Evolutionary conservation across 1,284 basidiomycete species (phyloP).

Genomic region (Anthracocystis setariae): DNA sequence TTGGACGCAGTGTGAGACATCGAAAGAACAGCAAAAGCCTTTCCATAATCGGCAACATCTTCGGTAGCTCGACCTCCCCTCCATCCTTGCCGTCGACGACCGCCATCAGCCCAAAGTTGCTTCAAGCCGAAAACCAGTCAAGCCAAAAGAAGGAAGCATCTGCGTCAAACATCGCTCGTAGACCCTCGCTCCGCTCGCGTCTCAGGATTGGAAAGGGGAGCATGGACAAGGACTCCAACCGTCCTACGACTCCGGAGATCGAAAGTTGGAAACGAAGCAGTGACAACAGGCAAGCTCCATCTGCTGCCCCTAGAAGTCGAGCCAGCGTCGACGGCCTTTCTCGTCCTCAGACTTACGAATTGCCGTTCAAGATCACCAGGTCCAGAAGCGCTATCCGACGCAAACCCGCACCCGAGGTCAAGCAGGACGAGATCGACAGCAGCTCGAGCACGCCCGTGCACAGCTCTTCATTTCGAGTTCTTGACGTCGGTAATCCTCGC

Average conservation of each 20-base stretch:
- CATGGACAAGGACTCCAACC: constrained; percentile 3
- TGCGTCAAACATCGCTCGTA: constrained; percentile 11
- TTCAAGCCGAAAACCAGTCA: neutral
- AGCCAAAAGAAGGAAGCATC: neutral
- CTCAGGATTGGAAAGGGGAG: constrained; percentile 15
- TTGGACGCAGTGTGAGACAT: constrained; percentile 16
- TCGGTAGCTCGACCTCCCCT: constrained; percentile 21
- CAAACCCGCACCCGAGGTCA: constrained; percentile 38
- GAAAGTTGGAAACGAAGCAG: constrained; percentile 41
- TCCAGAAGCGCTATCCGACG: constrained; percentile 28
- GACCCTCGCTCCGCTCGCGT: constrained; percentile 22
- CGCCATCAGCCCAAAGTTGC: constrained; percentile 6
- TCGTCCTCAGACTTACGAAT: constrained; percentile 11
- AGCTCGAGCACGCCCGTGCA: constrained; percentile 36
- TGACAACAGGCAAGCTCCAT: neutral
- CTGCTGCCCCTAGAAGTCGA: neutral
- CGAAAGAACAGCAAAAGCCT: constrained; percentile 47
- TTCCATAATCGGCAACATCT: constrained; percentile 30
- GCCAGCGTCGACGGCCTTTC: constrained; percentile 22
- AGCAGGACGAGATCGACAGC: constrained; percentile 43
- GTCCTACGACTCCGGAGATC: constrained; percentile 49
- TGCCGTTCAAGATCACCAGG: constrained; percentile 33
- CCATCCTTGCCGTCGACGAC: constrained; percentile 18
- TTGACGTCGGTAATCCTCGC: constrained; percentile 17
- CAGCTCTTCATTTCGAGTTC: constrained; percentile 9